These are phyloP conservation scores for Fusarium sp. DNA, from an alignment of 2,329 filamentous ascomycete genomes.

Conservation along the genomic window DNA sequence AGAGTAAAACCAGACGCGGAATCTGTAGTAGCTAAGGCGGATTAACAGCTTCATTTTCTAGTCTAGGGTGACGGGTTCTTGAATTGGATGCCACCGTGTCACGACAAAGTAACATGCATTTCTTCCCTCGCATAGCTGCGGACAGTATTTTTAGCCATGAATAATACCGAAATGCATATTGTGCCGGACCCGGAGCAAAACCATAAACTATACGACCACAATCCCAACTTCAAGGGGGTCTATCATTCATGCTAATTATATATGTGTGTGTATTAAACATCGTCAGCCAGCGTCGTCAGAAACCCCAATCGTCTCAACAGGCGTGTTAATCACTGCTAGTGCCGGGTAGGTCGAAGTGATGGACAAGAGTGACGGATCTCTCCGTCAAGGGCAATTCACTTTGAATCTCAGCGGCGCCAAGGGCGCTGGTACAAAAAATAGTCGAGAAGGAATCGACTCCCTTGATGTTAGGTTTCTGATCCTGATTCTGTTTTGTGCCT, in stretches of 20 bases:
- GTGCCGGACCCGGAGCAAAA: background rate
- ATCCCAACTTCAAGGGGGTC: slow-evolving; percentile 5
- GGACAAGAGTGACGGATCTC: background rate
- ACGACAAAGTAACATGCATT: slow-evolving; percentile 23
- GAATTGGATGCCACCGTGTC: slow-evolving; percentile 41
- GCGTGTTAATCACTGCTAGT: slow-evolving; percentile 15
- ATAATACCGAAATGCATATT: slow-evolving; percentile 4
- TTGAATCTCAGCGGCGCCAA: slow-evolving; percentile 19
- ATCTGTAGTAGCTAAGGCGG: background rate
- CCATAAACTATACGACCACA: slow-evolving; percentile 15
- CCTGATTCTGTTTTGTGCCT: slow-evolving; percentile 10
- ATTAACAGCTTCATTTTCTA: slow-evolving; percentile 25
- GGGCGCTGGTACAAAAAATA: slow-evolving; percentile 24
- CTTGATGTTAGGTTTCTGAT: slow-evolving; percentile 26
- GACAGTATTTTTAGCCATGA: slow-evolving; percentile 15
- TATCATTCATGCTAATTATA: slow-evolving; percentile 4
- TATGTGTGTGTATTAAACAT: background rate
- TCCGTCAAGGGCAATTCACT: background rate
- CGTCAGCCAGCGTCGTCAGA: slow-evolving; percentile 16
- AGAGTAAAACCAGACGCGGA: background rate
- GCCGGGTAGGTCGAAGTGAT: slow-evolving; percentile 23
- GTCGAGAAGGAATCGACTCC: slow-evolving; percentile 10
- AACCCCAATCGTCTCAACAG: background rate
- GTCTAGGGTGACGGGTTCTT: slow-evolving; percentile 19
- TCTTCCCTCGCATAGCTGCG: background rate